These are phyloP conservation scores for Coprinopsis marcescibilis DNA, from an alignment of 768 basidiomycete species.

Conservation along the genomic window DNA sequence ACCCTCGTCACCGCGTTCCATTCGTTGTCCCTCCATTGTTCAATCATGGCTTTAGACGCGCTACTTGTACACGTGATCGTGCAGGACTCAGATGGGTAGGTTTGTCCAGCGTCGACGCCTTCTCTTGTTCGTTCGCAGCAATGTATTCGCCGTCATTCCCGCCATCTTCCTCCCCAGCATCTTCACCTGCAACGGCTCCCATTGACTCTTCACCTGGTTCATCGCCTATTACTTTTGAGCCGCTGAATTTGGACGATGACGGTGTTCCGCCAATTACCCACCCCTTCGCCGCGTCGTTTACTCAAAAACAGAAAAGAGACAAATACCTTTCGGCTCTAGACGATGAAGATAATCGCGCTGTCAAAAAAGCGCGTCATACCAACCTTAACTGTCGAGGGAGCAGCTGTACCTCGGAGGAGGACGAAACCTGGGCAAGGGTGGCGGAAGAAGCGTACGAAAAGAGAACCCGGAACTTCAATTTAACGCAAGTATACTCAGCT, in stretches of 20 bases:
- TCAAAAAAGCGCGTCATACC: slow-evolving; percentile 5
- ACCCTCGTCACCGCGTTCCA: slow-evolving; percentile 11
- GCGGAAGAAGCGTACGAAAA: slow-evolving; percentile 19
- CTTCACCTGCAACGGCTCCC: slow-evolving; percentile 24
- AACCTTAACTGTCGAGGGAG: neutral
- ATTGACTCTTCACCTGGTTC: slow-evolving; percentile 45
- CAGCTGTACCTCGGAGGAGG: slow-evolving; percentile 17
- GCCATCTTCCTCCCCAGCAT: slow-evolving; percentile 29
- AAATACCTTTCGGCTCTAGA: slow-evolving; percentile 19
- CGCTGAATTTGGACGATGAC: slow-evolving; percentile 17
- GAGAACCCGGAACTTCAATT: slow-evolving; percentile 36
- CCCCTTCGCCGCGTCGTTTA: slow-evolving; percentile 58
- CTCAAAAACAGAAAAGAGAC: slow-evolving; percentile 19
- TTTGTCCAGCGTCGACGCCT: no score
- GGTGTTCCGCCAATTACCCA: slow-evolving; percentile 25
- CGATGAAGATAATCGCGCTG: neutral
- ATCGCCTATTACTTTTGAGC: slow-evolving; percentile 36
- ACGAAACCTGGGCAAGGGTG: slow-evolving; percentile 43
- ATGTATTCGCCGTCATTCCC: slow-evolving; percentile 11
- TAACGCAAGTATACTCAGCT: slow-evolving; percentile 39
- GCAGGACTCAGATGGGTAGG: no score
- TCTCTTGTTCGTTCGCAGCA: no score
- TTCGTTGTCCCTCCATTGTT: neutral
- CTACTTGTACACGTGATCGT: no score
- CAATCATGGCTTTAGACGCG: no score